Evolutionary conservation across 2,329 filamentous ascomycete species (phyloP).

Genomic region (Aureobasidium sp.): DNA sequence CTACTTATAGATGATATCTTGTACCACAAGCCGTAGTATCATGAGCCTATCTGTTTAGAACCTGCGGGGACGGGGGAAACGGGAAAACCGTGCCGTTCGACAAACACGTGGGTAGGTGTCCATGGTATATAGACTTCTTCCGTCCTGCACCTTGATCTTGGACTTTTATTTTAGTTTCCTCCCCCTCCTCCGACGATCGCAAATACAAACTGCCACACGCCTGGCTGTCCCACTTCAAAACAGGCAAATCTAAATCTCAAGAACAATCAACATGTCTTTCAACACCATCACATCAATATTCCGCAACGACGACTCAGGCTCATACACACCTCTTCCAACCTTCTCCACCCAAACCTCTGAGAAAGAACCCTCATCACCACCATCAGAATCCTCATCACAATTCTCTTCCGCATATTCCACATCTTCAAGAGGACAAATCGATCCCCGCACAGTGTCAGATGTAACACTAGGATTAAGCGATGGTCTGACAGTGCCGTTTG

Average conservation of each 20-base stretch:
- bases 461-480: conserved; percentile 34
- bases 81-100: not conserved
- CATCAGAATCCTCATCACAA: not conserved
- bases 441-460: conserved; percentile 36
- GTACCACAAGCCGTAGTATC: not conserved
- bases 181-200: not conserved
- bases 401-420: not conserved
- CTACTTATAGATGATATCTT: too few species aligned
- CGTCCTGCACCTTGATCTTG: not conserved
- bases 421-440: conserved; percentile 14
- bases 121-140: not conserved
- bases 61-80: conserved; percentile 1
- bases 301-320: not conserved
- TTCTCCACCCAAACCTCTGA: not conserved
- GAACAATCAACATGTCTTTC: not conserved
- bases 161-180: not conserved
- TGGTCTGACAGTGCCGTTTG: conserved; percentile 36
- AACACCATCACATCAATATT: not conserved
- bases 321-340: not conserved
- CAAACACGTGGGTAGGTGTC: not conserved
- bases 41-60: not conserved
- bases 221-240: not conserved
- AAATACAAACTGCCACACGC: not conserved
- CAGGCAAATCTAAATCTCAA: not conserved
- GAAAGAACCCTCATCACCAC: not conserved